These are phyloP conservation scores for Monilinia aucupariae DNA, from an alignment of 2,329 filamentous ascomycete species.

Conservation along the genomic window DNA sequence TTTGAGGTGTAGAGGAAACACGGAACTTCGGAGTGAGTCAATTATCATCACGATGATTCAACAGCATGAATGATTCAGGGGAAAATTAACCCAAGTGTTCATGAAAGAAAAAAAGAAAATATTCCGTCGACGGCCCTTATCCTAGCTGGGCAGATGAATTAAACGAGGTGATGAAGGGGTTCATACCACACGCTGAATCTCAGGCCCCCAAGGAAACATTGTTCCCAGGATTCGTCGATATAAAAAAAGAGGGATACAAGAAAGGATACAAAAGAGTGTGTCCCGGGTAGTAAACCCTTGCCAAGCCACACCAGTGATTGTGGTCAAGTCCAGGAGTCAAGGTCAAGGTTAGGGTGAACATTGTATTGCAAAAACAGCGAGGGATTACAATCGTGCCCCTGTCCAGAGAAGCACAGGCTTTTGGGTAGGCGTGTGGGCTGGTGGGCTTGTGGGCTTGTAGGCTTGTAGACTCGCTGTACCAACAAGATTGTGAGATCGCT, in stretches of 20 bases:
- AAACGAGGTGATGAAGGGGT: conserved; percentile 16
- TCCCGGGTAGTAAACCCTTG: conserved; percentile 13
- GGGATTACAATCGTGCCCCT: conserved; percentile 6
- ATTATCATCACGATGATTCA: background rate
- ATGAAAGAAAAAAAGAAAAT: background rate
- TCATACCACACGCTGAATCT: conserved; percentile 19
- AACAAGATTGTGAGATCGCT: conserved; percentile 15
- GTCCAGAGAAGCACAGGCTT: conserved; percentile 12
- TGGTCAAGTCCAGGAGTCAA: conserved; percentile 5
- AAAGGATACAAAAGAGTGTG: background rate
- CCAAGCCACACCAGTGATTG: conserved; percentile 19
- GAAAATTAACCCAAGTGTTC: conserved; percentile 2
- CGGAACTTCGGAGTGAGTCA: background rate
- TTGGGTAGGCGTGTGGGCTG: conserved; percentile 6
- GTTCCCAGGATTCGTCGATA: conserved; percentile 1
- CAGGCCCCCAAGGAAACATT: conserved; percentile 12
- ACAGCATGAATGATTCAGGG: conserved; percentile 2
- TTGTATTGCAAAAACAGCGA: conserved; percentile 2
- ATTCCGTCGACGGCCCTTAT: background rate
- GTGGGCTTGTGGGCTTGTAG: conserved; percentile 1
- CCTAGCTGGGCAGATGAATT: background rate
- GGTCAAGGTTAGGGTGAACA: background rate
- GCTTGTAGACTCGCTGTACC: conserved; percentile 2
- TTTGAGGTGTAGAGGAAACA: background rate
- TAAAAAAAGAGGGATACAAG: background rate